Evolutionary conservation across 768 basidiomycete species (phyloP).

Genomic region (Pholiota conissans): DNA sequence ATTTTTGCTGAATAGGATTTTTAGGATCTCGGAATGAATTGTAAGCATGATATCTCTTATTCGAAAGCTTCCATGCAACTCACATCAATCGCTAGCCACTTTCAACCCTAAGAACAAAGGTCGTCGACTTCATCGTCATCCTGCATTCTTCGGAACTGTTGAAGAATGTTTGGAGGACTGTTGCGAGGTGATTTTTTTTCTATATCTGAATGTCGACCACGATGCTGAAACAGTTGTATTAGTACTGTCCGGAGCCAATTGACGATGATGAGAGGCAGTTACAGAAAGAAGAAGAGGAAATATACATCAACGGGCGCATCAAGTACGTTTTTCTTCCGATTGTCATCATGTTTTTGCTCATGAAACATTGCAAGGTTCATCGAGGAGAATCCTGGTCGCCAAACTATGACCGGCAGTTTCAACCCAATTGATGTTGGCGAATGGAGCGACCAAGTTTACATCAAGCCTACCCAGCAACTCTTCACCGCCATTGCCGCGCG

Average conservation of each 20-base stretch:
- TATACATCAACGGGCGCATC: slow-evolving; percentile 54
- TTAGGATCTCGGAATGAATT: slow-evolving; percentile 61
- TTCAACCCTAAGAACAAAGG: slow-evolving; percentile 66
- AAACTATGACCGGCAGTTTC: slow-evolving; percentile 62
- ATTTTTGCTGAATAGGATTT: not conserved
- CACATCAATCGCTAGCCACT: slow-evolving; percentile 37
- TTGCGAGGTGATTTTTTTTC: slow-evolving; percentile 50
- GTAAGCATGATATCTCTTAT: slow-evolving; percentile 26
- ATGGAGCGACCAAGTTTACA: slow-evolving; percentile 64
- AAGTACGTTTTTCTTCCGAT: slow-evolving; percentile 31
- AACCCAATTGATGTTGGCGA: slow-evolving; percentile 67
- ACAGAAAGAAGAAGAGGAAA: slow-evolving; percentile 52
- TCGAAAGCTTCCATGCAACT: not conserved
- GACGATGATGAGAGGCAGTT: slow-evolving; percentile 55
- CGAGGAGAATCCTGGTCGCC: slow-evolving; percentile 59
- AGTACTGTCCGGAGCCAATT: slow-evolving; percentile 57
- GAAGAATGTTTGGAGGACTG: slow-evolving; percentile 60
- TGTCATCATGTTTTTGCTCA: not conserved
- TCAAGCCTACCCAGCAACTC: slow-evolving; percentile 52
- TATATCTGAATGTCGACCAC: not conserved
- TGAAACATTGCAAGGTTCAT: slow-evolving; percentile 43
- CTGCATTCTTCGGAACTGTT: slow-evolving; percentile 62
- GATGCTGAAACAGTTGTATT: not conserved
- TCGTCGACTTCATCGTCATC: slow-evolving; percentile 59
- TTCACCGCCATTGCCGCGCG: slow-evolving; percentile 53